These are phyloP conservation scores for Nemania bipapillata DNA, from an alignment of 2,329 filamentous ascomycete species.

Conservation along the genomic window DNA sequence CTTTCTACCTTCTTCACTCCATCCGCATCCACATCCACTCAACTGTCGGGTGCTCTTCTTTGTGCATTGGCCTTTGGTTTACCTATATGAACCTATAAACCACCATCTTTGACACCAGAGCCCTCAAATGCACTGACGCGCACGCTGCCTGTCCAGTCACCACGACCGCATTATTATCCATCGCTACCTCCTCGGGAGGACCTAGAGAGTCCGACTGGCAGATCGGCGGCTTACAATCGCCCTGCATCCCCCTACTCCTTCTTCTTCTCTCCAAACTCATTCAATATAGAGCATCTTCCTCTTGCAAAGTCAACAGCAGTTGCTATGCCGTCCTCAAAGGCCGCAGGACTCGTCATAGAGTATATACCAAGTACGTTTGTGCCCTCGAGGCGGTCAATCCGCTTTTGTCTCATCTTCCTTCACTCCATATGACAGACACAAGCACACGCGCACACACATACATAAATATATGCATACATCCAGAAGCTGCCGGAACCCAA, in stretches of 20 bases:
- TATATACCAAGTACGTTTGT: conserved; percentile 84
- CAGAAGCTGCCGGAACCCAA: neutral
- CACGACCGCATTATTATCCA: conserved; percentile 1
- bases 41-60: neutral
- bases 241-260: no score
- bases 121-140: conserved; percentile 20
- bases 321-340: conserved; percentile 63
- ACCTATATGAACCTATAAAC: neutral
- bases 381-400: neutral
- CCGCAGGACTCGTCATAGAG: conserved; percentile 87
- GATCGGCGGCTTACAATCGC: conserved; percentile 1
- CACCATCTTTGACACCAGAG: neutral
- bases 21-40: neutral
- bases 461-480: neutral
- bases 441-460: neutral
- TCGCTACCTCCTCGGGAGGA: conserved; percentile 7
- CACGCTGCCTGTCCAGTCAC: neutral
- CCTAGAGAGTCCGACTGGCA: conserved; percentile 13
- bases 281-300: conserved; percentile 3
- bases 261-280: neutral
- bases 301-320: conserved; percentile 35
- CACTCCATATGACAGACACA: neutral
- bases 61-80: neutral
- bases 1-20: conserved; percentile 24
- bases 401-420: conserved; percentile 15